Conservation (phyloP, 2,329 filamentous ascomycete species). For the Alternaria sp. region DNA sequence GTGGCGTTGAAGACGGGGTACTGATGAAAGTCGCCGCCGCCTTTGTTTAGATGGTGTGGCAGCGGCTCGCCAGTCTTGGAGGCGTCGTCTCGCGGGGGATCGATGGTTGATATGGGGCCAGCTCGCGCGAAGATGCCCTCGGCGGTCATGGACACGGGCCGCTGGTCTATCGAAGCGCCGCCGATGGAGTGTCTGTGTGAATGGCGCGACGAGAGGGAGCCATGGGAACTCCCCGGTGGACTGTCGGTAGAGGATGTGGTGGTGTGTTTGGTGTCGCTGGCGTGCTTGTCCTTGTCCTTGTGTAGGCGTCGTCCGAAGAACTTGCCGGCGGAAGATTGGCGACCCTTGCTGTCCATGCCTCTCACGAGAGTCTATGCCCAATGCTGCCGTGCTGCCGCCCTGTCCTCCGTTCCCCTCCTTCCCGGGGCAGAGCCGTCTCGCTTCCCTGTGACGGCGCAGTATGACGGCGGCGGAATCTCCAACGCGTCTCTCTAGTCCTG, state of each 20-base stretch:
- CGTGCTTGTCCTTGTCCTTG: constrained; percentile 69
- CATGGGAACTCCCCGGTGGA: constrained; percentile 67
- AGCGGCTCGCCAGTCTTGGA: constrained; percentile 77
- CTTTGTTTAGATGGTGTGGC: constrained; percentile 84
- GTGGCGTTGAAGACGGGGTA: constrained; percentile 77
- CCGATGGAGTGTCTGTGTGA: constrained; percentile 55
- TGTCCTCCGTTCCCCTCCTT: constrained; percentile 17
- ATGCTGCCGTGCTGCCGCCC: constrained; percentile 18
- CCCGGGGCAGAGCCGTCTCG: background rate
- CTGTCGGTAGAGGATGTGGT: constrained; percentile 67
- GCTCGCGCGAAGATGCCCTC: constrained; percentile 75
- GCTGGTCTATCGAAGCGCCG: constrained; percentile 69
- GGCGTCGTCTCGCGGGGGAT: constrained; percentile 77
- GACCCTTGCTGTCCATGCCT: constrained; percentile 73
- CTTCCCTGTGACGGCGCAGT: constrained; percentile 1
- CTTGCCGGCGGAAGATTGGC: constrained; percentile 80
- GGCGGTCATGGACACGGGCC: constrained; percentile 68
- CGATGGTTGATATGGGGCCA: constrained; percentile 85
- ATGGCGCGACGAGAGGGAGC: constrained; percentile 77
- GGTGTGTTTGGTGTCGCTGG: constrained; percentile 48
- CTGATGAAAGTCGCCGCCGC: constrained; percentile 82
- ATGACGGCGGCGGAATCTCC: background rate
- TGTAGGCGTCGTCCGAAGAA: constrained; percentile 83
- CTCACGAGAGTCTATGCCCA: constrained; percentile 27
- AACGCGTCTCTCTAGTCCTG: constrained; percentile 12